phyloP scores from a whole-genome alignment of 1,284 basidiomycete genomes.

The Neotropicomus parvogracilis region DNA sequence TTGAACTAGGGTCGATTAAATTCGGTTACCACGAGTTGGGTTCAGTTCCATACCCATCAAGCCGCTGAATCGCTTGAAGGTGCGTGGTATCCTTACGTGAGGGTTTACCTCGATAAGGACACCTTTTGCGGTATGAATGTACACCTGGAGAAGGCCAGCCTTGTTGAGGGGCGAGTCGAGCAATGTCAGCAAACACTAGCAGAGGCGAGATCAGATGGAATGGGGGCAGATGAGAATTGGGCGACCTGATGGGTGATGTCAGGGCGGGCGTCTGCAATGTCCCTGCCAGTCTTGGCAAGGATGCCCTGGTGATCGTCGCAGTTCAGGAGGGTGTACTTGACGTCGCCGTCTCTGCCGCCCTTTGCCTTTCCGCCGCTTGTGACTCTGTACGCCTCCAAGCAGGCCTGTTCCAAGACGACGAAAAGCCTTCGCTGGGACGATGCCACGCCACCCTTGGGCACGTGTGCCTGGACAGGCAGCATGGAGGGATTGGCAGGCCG shows the following conservation, averaged over 20 bases:
- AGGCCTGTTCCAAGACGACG: conserved; percentile 91
- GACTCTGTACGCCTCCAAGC: conserved; percentile 92
- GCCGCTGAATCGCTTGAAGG: conserved; percentile 98
- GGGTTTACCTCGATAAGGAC: conserved; percentile 99
- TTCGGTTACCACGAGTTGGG: not conserved
- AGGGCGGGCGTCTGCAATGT: conserved; percentile 96
- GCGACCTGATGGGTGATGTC: conserved; percentile 97
- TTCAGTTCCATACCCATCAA: conserved; percentile 79
- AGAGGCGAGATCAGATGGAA: not conserved
- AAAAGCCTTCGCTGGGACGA: conserved; percentile 74
- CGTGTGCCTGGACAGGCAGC: conserved; percentile 76
- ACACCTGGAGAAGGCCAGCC: conserved; percentile 94
- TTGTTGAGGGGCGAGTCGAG: conserved; percentile 99
- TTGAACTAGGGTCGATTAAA: conserved; percentile 69
- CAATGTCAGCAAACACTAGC: conserved; percentile 89
- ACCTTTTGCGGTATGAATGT: conserved; percentile 96
- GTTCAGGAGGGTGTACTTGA: conserved; percentile 96
- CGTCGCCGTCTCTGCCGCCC: conserved; percentile 62
- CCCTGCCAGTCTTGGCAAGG: conserved; percentile 93
- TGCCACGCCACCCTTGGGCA: conserved; percentile 59
- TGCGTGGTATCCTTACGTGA: conserved; percentile 94
- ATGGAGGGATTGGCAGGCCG: conserved; percentile 67
- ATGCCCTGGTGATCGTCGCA: conserved; percentile 99
- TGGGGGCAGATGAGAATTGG: not conserved
- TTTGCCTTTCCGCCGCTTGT: conserved; percentile 56